Evolutionary conservation across 106 monocot genomes (phyloP), one percentile per base, ranked within the genome.

Genomic region (Dendrobium nobile): DNA sequence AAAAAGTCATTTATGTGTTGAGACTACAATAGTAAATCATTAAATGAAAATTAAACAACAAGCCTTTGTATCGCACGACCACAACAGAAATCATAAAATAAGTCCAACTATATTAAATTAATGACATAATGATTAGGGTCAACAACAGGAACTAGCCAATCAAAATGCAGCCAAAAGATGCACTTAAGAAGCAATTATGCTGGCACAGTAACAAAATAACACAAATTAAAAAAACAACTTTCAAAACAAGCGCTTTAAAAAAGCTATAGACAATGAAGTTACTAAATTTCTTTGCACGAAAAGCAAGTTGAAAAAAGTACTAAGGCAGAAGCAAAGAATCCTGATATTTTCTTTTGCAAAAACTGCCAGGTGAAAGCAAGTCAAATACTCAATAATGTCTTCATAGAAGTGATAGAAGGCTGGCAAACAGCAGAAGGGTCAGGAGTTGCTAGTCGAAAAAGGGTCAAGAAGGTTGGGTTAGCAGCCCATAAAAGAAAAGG

Each of bases 1-100:
- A 40, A 15, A 22, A 70, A 37, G 15, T 37, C 70, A 37, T 37
- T 16, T 1, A 70, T 37, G 67, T 24, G 27, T 28, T 67, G 9
- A 67, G 27, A 11, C 67, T 67, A 27, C 11, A 58, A 67, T 67
- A 67, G 26, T 67, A 67, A 67, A 67, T 67, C 67, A 67, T 67
- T 27, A 37, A 5, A 70, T 70, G 70, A 70, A 70, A 33, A 70
- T 33, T 15, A 70, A 15, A 70, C 27, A 68, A 31, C 31, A 68
- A 31, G 16, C 70, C 28, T 37, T 22, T 33, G 70, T 70, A 65
- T 13, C 0, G 3, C 15, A 70, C 15, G 33, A 70, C 16, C 37
- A 33, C 24, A 70, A 70, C 70, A 70, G 15, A 33, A 16, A 70
- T 37, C 31, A 19, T 31, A 0, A 31, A 31, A 68, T 68, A 68